phyloP scores from a whole-genome alignment of 495 filamentous ascomycete genomes.

The Trichoderma parareesei region DNA sequence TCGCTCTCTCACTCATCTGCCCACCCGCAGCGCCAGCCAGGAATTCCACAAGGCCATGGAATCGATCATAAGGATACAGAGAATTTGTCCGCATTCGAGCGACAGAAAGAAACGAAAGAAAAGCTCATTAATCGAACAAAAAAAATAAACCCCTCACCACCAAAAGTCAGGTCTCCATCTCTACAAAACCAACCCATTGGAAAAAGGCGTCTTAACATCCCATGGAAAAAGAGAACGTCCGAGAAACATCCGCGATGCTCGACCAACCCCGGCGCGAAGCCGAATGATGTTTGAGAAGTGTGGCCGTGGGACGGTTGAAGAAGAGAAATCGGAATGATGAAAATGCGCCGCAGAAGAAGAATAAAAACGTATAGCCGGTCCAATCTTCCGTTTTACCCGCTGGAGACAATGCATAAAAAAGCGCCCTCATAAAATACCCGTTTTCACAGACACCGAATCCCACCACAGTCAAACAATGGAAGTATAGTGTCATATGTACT shows the following conservation, averaged over 20 bases:
- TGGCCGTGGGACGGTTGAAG: not conserved
- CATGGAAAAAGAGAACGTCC: not conserved
- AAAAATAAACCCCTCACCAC: not conserved
- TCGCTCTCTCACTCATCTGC: not conserved
- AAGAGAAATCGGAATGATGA: not conserved
- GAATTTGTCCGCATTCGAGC: not conserved
- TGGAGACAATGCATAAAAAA: constrained; percentile 11
- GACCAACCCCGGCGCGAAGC: not conserved
- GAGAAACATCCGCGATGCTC: not conserved
- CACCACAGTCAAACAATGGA: constrained; percentile 4
- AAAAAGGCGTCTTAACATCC: constrained; percentile 2
- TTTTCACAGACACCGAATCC: constrained; percentile 5
- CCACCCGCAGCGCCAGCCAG: not conserved
- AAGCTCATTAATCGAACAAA: constrained; percentile 8
- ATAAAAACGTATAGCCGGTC: constrained; percentile 5
- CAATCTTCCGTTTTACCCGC: constrained; percentile 11
- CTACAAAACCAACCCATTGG: not conserved
- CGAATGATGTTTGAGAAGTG: not conserved
- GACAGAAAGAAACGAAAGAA: not conserved
- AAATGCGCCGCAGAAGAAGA: constrained; percentile 7
- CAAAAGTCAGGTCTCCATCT: not conserved
- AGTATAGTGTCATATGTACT: constrained; percentile 9
- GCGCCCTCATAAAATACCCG: constrained; percentile 8
- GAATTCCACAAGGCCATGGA: not conserved
- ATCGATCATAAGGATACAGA: not conserved